Evolutionary conservation across 2,329 filamentous ascomycete species (phyloP), one percentile per base, ranked within the genome.

Genomic region (Sporothrix brasiliensis): DNA sequence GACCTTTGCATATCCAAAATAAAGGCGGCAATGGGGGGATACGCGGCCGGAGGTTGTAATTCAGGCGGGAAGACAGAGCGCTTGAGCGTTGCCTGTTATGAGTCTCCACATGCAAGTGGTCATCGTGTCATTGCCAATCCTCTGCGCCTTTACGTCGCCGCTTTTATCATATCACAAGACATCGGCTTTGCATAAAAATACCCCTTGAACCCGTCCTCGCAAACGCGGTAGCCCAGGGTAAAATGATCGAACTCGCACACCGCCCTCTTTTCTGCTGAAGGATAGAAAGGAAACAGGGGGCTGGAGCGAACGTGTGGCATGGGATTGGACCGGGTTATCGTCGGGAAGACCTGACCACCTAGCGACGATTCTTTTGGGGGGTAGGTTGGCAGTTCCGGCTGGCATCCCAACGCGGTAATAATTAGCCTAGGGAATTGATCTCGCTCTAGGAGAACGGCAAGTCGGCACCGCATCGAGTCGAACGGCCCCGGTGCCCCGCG

Each of bases 361-460:
- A 34, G 50, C 49, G 27, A 27, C 50, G 19, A 50, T 54, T 68
- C 53, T 69, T 63, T 63, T 47, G 27, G 21, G 68, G 50, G 54
- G 27, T 21, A 44, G 44, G 30, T 39, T 47, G 49, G 68, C 24
- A 21, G 24, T 14, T 10, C 58, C 41, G 41, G 50, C 54, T 68
- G 21, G 34, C 21, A 39, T 49, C n/a, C 41, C 41, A 47, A 63
- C 13, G 21, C 3, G 34, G 34, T 34, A 34, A 7, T 34, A 34
- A 34, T n/a, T n/a, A n/a, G 6, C 34, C 6, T 34, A 34, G 39
- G 13, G 34, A 61, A 39, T 61, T 61, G 34, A 61, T 44, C 56
- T 19, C 44, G 56, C n/a, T 61, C 56, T 24, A 61, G 19, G 44
- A 52, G 19, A 27, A 61, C 54, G 67, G 67, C 44, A 69, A 69